Percentiles rank a stretch among this genome's conserved stretches.
phyloP scores from a whole-genome alignment of 192 early-diverging fungal species.

The Entomortierella chlamydospora region DNA sequence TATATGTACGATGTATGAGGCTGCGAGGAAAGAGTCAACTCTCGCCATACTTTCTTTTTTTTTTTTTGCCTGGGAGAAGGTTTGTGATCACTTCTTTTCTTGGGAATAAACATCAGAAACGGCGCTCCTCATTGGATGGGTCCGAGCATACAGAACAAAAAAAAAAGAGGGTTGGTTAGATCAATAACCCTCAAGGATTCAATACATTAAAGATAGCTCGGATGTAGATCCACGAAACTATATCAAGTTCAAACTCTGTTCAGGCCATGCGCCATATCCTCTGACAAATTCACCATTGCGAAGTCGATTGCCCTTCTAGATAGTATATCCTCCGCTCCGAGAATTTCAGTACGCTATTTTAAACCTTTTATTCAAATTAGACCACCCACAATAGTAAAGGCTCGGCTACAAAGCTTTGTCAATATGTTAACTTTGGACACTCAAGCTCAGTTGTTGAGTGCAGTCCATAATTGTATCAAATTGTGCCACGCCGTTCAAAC shows the following conservation, averaged over 20 bases:
- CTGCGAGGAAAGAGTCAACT: too few species aligned
- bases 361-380: not conserved
- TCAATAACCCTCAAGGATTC: not conserved
- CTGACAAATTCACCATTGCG: conserved; percentile 30
- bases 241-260: not conserved
- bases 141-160: too few species aligned
- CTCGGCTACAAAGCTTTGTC: too few species aligned
- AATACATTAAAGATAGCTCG: not conserved
- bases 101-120: conserved; percentile 22
- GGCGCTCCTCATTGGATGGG: conserved; percentile 9
- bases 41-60: too few species aligned
- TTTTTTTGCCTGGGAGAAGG: not conserved
- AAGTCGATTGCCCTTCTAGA: not conserved
- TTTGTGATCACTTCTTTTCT: conserved; percentile 11
- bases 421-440: too few species aligned
- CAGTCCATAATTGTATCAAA: too few species aligned
- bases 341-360: conserved; percentile 3
- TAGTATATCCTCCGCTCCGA: too few species aligned
- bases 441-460: too few species aligned
- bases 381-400: too few species aligned
- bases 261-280: conserved; percentile 13
- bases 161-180: too few species aligned
- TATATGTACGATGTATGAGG: too few species aligned
- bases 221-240: not conserved
- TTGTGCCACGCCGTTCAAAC: too few species aligned